Evolutionary conservation across 768 basidiomycete species (phyloP), one percentile per base, ranked within the genome.

Genomic region (Termitomyces eurrhizus): DNA sequence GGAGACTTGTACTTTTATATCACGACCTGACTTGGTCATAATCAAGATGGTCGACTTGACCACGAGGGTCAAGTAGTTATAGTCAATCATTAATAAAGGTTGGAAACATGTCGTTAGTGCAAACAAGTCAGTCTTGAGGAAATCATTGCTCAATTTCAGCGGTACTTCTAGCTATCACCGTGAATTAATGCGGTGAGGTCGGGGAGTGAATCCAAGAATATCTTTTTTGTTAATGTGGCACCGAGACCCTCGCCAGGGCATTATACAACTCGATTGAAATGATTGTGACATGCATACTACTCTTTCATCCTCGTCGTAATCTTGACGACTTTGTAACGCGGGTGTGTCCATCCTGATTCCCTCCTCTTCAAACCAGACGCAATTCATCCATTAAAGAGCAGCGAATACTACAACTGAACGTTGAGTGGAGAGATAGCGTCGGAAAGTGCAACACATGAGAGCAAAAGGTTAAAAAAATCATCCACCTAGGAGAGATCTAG

Each of bases 391-490:
- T 14, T 35, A 16, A 24, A 39, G 56, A 33, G 14, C 11, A 21
- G 21, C 9, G 18, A 41, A 9, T 51, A n/a, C 45, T 24, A 45
- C 11, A 52, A 35, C 18, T 45, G 24, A n/a, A 41, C 21, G 62
- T 90, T 91, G 61, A 91, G 67, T 0, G 88, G 87, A 2, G 86
- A 86, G 26, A 80, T 74, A 45, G 67, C 54, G 62, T 92, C 90
- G 58, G 87, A 88, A 55, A 72, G 73, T 9, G 74, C 69, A 36
- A 92, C 77, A 59, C 83, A 86, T 29, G 83, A 80, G 45, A 89
- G 73, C 61, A 93, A 80, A 26, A 90, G 64, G 13, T 82, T 72
- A 66, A 92, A 92, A 72, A 92, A 91, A 3, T 69, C 75, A 3
- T 76, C 71, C 1, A 89, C 83, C 90, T 92, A 60, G 33, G 35